Evolutionary conservation across 2,329 filamentous ascomycete genomes (phyloP).

Genomic region (Phialophora verrucosa): DNA sequence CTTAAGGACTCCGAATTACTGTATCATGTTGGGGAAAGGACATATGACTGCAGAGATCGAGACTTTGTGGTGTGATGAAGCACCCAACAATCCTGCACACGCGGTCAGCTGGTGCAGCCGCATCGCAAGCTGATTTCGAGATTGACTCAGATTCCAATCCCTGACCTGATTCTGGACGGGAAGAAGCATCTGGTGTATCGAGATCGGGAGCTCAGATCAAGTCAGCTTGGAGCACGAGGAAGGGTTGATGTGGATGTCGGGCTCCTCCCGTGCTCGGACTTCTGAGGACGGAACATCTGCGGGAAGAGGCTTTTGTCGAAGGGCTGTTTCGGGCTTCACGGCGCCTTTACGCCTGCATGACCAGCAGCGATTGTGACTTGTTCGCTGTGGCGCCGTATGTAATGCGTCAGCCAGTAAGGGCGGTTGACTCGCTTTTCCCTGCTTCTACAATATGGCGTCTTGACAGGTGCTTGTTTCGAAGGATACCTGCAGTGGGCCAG

Average conservation of each 20-base stretch:
- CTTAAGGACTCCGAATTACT: slow-evolving; percentile 8
- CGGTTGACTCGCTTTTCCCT: background rate
- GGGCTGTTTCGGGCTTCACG: slow-evolving; percentile 7
- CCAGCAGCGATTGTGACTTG: slow-evolving; percentile 10
- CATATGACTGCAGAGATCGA: slow-evolving; percentile 10
- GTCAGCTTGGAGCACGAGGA: background rate
- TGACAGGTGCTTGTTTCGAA: slow-evolving; percentile 2
- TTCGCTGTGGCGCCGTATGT: slow-evolving; percentile 10
- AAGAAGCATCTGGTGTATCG: slow-evolving; percentile 4
- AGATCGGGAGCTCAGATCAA: slow-evolving; percentile 2
- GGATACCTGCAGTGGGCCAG: background rate
- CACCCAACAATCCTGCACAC: slow-evolving; percentile 3
- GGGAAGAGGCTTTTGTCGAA: slow-evolving; percentile 1
- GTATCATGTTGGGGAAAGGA: slow-evolving; percentile 2
- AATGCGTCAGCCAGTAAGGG: slow-evolving; percentile 1
- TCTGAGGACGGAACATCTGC: slow-evolving; percentile 14
- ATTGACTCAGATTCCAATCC: slow-evolving; percentile 10
- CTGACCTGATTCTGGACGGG: slow-evolving; percentile 7
- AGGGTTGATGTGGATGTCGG: background rate
- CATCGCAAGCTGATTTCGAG: slow-evolving; percentile 1
- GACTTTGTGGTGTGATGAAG: slow-evolving; percentile 14
- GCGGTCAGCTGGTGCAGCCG: slow-evolving; percentile 9
- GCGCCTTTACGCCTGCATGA: slow-evolving; percentile 24
- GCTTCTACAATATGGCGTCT: slow-evolving; percentile 1
- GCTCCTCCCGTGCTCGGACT: slow-evolving; percentile 3